Evolutionary conservation across 2,329 filamentous ascomycete species (phyloP).

Genomic region (Exophiala aquamarina): DNA sequence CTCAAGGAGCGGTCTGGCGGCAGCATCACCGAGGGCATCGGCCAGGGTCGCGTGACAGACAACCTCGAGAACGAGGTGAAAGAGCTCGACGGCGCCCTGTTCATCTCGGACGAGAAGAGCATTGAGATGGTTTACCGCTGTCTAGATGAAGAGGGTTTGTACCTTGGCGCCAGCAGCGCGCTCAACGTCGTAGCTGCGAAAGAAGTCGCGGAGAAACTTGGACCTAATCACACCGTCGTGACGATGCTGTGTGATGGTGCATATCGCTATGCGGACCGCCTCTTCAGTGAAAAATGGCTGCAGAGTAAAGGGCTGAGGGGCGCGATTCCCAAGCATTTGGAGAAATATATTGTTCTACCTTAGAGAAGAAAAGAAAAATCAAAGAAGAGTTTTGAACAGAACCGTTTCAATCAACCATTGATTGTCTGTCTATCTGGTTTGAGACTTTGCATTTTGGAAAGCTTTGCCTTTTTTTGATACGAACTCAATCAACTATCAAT

Average conservation of each 20-base stretch:
- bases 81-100: conserved; percentile 78
- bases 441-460: too few relatives aligned
- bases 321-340: conserved; percentile 78
- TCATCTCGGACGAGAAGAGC: conserved; percentile 87
- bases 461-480: too few relatives aligned
- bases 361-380: conserved; percentile 6
- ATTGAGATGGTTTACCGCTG: conserved; percentile 98
- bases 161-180: conserved; percentile 89
- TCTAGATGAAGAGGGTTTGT: conserved; percentile 91
- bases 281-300: conserved; percentile 92
- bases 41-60: conserved; percentile 93
- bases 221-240: conserved; percentile 85
- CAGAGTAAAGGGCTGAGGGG: conserved; percentile 77
- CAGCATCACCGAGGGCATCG: conserved; percentile 96
- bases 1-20: conserved; percentile 78
- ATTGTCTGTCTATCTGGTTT: too few relatives aligned
- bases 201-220: conserved; percentile 87
- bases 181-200: conserved; percentile 95
- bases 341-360: conserved; percentile 92
- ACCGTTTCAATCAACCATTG: too few relatives aligned
- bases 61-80: conserved; percentile 84
- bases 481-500: too few relatives aligned
- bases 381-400: too few relatives aligned
- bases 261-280: conserved; percentile 91
- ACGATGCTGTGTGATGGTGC: conserved; percentile 94